Percentiles rank a stretch among this genome's conserved stretches.
Conservation (phyloP, 495 filamentous ascomycete genomes). For the Hyaloscypha finlandica region DNA sequence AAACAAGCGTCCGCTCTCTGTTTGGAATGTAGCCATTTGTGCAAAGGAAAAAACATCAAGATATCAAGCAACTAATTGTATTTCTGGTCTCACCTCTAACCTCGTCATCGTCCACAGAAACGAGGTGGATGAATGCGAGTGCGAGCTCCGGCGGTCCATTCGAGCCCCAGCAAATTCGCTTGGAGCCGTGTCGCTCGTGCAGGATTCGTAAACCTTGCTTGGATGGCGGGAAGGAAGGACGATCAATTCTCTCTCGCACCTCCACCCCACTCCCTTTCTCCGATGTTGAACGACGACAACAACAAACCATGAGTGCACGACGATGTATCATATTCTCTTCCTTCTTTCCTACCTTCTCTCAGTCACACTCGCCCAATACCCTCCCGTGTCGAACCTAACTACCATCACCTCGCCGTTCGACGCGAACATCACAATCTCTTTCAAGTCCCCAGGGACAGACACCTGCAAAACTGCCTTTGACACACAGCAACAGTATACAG, state of each 20-base stretch:
- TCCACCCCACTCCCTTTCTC: slow-evolving; percentile 2
- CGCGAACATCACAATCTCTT: slow-evolving; percentile 59
- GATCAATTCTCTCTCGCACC: background rate
- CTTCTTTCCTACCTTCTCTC: slow-evolving; percentile 22
- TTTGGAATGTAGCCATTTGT: too few relatives aligned
- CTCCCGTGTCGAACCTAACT: slow-evolving; percentile 42
- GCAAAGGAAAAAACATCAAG: too few relatives aligned
- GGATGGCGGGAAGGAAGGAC: background rate
- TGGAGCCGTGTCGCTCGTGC: too few relatives aligned
- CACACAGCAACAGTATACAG: slow-evolving; percentile 54
- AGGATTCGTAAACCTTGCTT: too few relatives aligned
- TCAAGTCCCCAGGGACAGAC: slow-evolving; percentile 56
- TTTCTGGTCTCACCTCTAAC: too few relatives aligned
- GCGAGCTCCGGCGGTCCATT: too few relatives aligned
- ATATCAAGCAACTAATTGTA: too few relatives aligned
- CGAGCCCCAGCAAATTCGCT: too few relatives aligned
- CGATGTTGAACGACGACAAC: background rate
- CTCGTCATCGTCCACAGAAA: too few relatives aligned
- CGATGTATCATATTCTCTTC: slow-evolving; percentile 29
- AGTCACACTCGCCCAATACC: slow-evolving; percentile 32
- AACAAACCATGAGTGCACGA: slow-evolving; percentile 29
- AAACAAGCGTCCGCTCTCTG: too few relatives aligned
- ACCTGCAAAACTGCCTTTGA: slow-evolving; percentile 57
- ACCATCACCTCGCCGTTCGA: slow-evolving; percentile 58
- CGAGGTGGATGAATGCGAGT: too few relatives aligned